Evolutionary conservation across 2,329 filamentous ascomycete genomes (phyloP).

Genomic region (Ascochyta fabae): DNA sequence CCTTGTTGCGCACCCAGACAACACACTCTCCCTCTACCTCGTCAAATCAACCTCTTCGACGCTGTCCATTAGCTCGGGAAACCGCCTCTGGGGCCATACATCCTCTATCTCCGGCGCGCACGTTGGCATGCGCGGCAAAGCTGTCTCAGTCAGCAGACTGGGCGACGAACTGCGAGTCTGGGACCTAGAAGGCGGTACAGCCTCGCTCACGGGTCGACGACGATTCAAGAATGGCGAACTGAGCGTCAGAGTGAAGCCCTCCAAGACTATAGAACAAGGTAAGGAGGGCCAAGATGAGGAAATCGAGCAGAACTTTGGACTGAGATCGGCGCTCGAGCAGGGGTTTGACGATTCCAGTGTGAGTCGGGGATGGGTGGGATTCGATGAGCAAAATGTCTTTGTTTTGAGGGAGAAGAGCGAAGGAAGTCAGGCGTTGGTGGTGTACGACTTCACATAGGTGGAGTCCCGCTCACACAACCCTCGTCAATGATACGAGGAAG

Average conservation of each 20-base stretch:
- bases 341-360: slow-evolving; percentile 50
- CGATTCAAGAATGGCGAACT: slow-evolving; percentile 54
- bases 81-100: slow-evolving; percentile 88
- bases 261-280: slow-evolving; percentile 28
- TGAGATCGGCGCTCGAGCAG: slow-evolving; percentile 46
- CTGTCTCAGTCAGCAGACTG: slow-evolving; percentile 83
- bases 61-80: slow-evolving; percentile 74
- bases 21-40: slow-evolving; percentile 82
- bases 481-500: too few relatives aligned
- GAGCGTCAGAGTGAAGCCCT: slow-evolving; percentile 62
- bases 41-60: slow-evolving; percentile 73
- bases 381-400: slow-evolving; percentile 92
- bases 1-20: slow-evolving; percentile 82
- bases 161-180: slow-evolving; percentile 76
- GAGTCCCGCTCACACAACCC: background rate
- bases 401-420: slow-evolving; percentile 74
- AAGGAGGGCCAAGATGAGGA: slow-evolving; percentile 28
- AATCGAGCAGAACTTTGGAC: slow-evolving; percentile 38
- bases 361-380: slow-evolving; percentile 74
- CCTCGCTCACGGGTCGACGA: slow-evolving; percentile 52
- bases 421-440: slow-evolving; percentile 75
- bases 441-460: slow-evolving; percentile 81
- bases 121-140: slow-evolving; percentile 83
- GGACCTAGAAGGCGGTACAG: slow-evolving; percentile 79
- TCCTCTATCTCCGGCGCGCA: slow-evolving; percentile 86